Evolutionary conservation across 2,329 filamentous ascomycete species (phyloP), one percentile per base, ranked within the genome.

Genomic region (Venturia pyrina): DNA sequence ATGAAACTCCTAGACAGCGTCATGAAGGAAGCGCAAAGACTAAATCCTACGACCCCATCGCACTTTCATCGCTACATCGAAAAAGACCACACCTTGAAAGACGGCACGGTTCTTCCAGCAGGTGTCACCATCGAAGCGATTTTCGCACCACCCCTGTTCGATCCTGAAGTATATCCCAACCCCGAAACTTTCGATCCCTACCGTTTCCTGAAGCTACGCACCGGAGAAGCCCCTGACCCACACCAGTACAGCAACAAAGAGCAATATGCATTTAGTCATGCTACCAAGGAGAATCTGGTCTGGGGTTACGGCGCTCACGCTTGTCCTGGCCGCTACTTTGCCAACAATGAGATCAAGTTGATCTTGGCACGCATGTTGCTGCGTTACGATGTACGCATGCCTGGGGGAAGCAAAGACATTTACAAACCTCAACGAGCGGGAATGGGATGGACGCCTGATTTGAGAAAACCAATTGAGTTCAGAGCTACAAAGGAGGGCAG

Each of bases 301-400:
- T 75, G 73, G 63, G 74, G 74, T 0, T 73, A 74, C 59, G 74
- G 74, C 3, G 65, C 69, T 3, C 73, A 75, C 64, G 71, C 72
- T 0, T 75, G 74, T 44, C 73, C 73, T 2, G 74, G 74, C 0
- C 68, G 74, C 10, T 75, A 74, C 68, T 75, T 75, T 24, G 73
- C 74, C 0, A 65, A 69, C 6, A 72, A 72, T 41, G 73, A 75
- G 66, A 74, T 75, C 61, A 75, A 75, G 68, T 72, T 75, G 67
- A 70, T 75, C 17, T 40, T 75, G 3, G 71, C 71, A 19, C 68
- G 71, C 21, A 59, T 72, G 34, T 40, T 75, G 5, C 64, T 73
- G 11, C 66, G 70, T 21, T 75, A 73, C 59, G 73, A 75, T 60
- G 65, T 75, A 32, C 70, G 69, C 37, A 17, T 61, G 7, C 34